Base-by-base conservation (phyloP, 2,329 filamentous ascomycete species). In the Epichloe scottii region DNA sequence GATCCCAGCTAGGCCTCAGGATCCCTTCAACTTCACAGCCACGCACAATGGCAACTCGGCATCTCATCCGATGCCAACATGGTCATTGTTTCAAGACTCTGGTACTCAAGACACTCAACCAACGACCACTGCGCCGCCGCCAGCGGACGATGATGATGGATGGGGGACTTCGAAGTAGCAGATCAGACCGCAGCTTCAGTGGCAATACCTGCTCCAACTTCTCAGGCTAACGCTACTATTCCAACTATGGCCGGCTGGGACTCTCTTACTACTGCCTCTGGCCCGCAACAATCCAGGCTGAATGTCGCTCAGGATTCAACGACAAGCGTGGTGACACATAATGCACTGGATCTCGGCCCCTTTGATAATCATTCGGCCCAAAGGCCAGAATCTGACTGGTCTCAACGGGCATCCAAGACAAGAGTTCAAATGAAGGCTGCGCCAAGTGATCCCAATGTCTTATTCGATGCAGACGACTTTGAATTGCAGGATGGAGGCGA, bases 81-180 rank as follows among this genome's bases (percentile, higher is more conserved):
- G 68, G 64, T 57, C 63, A 19, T 54, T 61, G 5, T 60, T 62
- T n/a, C 63, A 59, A 35, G 38, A 55, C 35, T 59, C 64, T 51
- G 64, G 60, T 60, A 46, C 52, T 41, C 38, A 42, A 12, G 17
- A 5, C 33, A 12, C 21, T 7, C 51, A 40, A 39, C 48, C 50
- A 23, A 15, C 51, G 4, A 37, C 33, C 15, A 14, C 19, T 7
- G 46, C 11, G 48, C 47, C 37, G 23, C 46, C 23, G 39, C 55
- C 33, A 54, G 21, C 43, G 38, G 77, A 77, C 3, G 76, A 81
- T 7, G 80, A 83, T 50, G 80, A 84, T 59, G 78, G 73, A 30
- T 85, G 82, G 76, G 82, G 0, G 82, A 85, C 51, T 86, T 86
- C 59, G 81, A 85, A 63, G 72, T 75, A 43, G 79, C 78, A 15